Base-by-base conservation (phyloP, 805 yeast genomes). In the Hanseniaspora pseudoguilliermondii region DNA sequence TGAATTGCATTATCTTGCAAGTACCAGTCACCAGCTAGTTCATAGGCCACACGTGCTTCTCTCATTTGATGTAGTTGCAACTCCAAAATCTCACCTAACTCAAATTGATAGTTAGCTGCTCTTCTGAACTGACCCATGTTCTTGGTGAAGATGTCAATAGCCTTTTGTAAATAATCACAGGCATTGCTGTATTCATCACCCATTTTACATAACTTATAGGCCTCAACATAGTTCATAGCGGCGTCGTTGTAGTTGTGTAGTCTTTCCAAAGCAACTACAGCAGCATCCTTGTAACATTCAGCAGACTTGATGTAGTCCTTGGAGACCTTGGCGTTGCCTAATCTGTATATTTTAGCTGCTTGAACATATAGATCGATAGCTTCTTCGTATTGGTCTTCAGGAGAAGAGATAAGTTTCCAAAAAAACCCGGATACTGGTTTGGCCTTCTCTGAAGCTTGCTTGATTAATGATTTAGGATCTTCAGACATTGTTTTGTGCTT, bases 11-110 rank as follows among this genome's bases (percentile, higher is more conserved):
- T 90, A 70, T 93, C 99, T 59, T 91, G 87, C 55, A 81, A 78
- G 66, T 84, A 90, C 90, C 96, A 93, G 65, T 93, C 97, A 42
- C 96, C 96, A 11, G 98, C 96, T 63, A 84, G 86, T 65, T 89
- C 95, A 66, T 84, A 91, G 32, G 89, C 80, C 55, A 75, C 75
- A 54, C 84, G 76, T 6, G 98, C 97, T 61, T 78, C 20, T 23
- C 20, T 41, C 4, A 7, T 23, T 23, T 41, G 44, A 15, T 77
- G 77, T 21, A 87, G 71, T 49, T 84, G 86, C 47, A 78, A 77
- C 69, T 91, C 97, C 65, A 86, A 87, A 47, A 91, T 69, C 61
- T 82, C 89, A 11, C 90, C 98, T 64, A 93, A 75, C 66, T 93
- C 98, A 74, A 84, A 80, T 66, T 90, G 84, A 72, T 85, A 90